These are phyloP conservation scores for Pseudogymnoascus sp. DNA, from an alignment of 2,329 filamentous ascomycete genomes.

Conservation along the genomic window DNA sequence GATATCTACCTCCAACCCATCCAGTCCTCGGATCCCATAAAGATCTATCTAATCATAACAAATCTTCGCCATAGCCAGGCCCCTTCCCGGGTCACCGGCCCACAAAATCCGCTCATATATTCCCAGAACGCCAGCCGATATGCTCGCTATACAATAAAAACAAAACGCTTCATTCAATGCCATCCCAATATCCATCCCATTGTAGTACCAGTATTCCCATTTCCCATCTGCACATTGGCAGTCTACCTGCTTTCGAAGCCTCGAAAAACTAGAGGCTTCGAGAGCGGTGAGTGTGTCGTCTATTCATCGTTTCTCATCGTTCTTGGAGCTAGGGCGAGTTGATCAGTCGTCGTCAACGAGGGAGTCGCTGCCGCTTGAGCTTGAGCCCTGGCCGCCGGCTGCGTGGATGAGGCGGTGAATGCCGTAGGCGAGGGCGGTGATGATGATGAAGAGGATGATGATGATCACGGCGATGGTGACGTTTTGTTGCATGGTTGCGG, in stretches of 20 bases:
- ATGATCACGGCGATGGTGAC: constrained; percentile 62
- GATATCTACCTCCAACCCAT: background rate
- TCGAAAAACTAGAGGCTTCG: background rate
- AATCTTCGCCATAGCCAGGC: background rate
- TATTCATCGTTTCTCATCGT: background rate
- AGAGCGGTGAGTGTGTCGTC: no score
- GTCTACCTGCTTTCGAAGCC: background rate
- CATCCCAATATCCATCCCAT: background rate
- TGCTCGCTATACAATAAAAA: constrained; percentile 6
- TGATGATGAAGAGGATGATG: constrained; percentile 57
- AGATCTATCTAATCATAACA: constrained; percentile 7
- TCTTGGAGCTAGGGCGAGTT: background rate
- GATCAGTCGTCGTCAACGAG: constrained; percentile 9
- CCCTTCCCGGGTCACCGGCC: background rate
- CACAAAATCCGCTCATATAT: background rate
- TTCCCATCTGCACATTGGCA: background rate
- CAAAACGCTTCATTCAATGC: constrained; percentile 3
- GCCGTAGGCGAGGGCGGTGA: constrained; percentile 54
- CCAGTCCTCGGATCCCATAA: background rate
- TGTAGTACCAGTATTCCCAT: background rate
- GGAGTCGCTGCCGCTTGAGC: constrained; percentile 14
- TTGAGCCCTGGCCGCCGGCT: constrained; percentile 26
- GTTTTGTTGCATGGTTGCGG: constrained; percentile 53
- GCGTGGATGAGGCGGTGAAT: constrained; percentile 55
- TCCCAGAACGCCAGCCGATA: background rate